phyloP scores from a whole-genome alignment of 108 stramenopile genomes.

The Thalassiosira profunda region DNA sequence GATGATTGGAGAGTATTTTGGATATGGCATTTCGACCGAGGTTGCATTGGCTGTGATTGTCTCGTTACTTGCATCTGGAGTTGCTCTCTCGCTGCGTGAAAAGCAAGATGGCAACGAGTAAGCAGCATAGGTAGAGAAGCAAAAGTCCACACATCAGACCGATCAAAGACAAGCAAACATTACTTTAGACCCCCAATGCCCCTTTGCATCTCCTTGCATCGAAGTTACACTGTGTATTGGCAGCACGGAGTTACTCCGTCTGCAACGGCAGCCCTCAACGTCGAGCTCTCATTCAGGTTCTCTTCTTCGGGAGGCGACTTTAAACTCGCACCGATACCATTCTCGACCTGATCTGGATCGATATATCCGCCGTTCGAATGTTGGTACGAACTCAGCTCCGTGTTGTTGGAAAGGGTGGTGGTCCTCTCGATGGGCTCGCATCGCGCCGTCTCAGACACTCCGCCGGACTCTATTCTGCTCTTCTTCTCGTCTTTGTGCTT shows the following conservation, averaged over 20 bases:
- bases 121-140: too few species aligned
- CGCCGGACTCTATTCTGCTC: slow-evolving; percentile 7
- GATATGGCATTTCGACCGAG: slow-evolving; percentile 67
- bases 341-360: too few species aligned
- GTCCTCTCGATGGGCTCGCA: too few species aligned
- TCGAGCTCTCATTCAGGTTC: too few species aligned
- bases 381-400: slow-evolving; percentile 18
- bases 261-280: too few species aligned
- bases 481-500: slow-evolving; percentile 9
- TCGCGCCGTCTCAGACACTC: too few species aligned
- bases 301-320: too few species aligned
- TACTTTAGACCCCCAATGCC: too few species aligned
- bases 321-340: too few species aligned
- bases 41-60: slow-evolving; percentile 76
- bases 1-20: slow-evolving; percentile 93
- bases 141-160: not conserved
- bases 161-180: not conserved
- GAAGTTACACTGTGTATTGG: slow-evolving; percentile 58
- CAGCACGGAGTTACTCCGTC: slow-evolving; percentile 83
- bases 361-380: too few species aligned
- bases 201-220: too few species aligned
- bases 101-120: slow-evolving; percentile 44
- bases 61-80: slow-evolving; percentile 68
- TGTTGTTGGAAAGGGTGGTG: too few species aligned
- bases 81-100: slow-evolving; percentile 59